Evolutionary conservation across 306 rosid genomes (phyloP).

Genomic region (Arachis stenosperma): DNA sequence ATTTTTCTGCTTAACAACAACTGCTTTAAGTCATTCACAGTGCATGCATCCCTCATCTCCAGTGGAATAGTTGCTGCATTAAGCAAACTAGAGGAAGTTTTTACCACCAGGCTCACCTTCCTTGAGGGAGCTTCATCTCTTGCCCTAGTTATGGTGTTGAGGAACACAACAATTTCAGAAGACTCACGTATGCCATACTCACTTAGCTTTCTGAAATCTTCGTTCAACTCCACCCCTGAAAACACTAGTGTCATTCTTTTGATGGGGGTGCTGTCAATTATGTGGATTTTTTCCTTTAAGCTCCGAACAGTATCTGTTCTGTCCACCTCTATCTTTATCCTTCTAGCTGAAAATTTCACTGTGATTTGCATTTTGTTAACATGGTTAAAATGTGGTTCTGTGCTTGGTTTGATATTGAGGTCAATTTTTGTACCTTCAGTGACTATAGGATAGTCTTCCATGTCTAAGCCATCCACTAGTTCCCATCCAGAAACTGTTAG

Average conservation of each 20-base stretch:
- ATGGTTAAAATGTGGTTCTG: slow-evolving; percentile 29
- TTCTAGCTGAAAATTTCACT: slow-evolving; percentile 59
- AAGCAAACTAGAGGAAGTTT: slow-evolving; percentile 82
- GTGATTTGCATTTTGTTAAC: slow-evolving; percentile 53
- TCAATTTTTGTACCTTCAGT: slow-evolving; percentile 75
- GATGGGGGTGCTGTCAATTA: slow-evolving; percentile 61
- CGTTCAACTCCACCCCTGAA: slow-evolving; percentile 61
- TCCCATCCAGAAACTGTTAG: slow-evolving; percentile 78
- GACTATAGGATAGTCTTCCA: slow-evolving; percentile 88
- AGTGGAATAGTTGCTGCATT: slow-evolving; percentile 73
- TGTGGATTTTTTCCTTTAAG: slow-evolving; percentile 82
- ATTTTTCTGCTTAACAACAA: slow-evolving; percentile 56
- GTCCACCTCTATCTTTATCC: slow-evolving; percentile 65
- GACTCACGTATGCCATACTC: slow-evolving; percentile 66
- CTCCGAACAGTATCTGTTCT: slow-evolving; percentile 68
- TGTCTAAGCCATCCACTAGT: slow-evolving; percentile 78
- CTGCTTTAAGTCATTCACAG: slow-evolving; percentile 64
- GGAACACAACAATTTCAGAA: slow-evolving; percentile 66
- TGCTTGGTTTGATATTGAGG: slow-evolving; percentile 53
- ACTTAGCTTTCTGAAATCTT: slow-evolving; percentile 60
- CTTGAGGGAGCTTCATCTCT: slow-evolving; percentile 58
- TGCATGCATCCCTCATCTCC: slow-evolving; percentile 68
- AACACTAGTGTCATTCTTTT: slow-evolving; percentile 67
- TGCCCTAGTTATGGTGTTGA: slow-evolving; percentile 49
- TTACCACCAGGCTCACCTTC: slow-evolving; percentile 59